Conservation (phyloP, 192 early-diverging fungal genomes). For the Backusella sp. region DNA sequence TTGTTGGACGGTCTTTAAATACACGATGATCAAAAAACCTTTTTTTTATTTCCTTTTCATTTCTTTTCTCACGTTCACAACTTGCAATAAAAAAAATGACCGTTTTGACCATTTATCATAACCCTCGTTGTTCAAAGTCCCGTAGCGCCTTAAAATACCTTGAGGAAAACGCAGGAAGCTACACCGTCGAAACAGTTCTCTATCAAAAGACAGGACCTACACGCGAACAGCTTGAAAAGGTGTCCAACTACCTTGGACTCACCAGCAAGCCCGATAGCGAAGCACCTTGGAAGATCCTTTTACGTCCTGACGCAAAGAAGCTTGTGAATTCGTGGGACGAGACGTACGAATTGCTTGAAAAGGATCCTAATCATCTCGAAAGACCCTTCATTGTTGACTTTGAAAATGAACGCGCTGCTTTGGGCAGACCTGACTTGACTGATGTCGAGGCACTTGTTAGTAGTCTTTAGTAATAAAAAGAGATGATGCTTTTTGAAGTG, state of each 20-base stretch:
- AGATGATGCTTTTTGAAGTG: too few species aligned
- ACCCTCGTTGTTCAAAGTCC: constrained; percentile 33
- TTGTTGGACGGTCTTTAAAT: not conserved
- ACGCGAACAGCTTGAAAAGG: constrained; percentile 13
- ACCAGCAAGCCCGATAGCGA: constrained; percentile 5
- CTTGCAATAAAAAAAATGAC: not conserved
- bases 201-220: constrained; percentile 29
- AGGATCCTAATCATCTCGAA: constrained; percentile 28
- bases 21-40: not conserved
- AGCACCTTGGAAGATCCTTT: constrained; percentile 20
- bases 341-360: constrained; percentile 9
- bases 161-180: constrained; percentile 8
- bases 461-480: not conserved
- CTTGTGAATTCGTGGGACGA: constrained; percentile 12
- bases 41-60: not conserved
- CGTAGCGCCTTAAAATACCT: constrained; percentile 20
- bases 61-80: not conserved
- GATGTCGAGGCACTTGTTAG: constrained; percentile 21
- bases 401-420: constrained; percentile 30
- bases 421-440: constrained; percentile 30
- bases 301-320: constrained; percentile 34
- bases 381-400: constrained; percentile 40
- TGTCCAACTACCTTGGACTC: constrained; percentile 22
- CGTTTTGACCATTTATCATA: constrained; percentile 35
- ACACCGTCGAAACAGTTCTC: constrained; percentile 17